Evolutionary conservation across 257 asterid species (phyloP).

Genomic region (Parsonsia alboflavescens): DNA sequence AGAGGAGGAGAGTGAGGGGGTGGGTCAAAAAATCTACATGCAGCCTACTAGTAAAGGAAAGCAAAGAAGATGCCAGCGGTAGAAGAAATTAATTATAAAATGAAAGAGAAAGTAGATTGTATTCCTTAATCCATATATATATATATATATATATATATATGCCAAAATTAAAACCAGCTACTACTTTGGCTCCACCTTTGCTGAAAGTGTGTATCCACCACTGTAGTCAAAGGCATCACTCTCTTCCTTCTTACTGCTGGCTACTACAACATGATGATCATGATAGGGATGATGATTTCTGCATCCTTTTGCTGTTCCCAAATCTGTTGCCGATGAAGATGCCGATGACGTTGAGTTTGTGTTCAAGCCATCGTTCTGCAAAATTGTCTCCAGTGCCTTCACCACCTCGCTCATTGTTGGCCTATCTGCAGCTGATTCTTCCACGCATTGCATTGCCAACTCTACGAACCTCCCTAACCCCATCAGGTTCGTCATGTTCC

Average conservation of each 20-base stretch:
- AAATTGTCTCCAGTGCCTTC: slow-evolving; percentile 57
- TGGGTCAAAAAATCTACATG: background rate
- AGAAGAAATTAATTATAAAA: slow-evolving; percentile 10
- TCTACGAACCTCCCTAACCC: slow-evolving; percentile 67
- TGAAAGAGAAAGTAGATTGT: no score
- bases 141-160: no score
- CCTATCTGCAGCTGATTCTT: slow-evolving; percentile 77
- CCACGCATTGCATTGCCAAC: slow-evolving; percentile 84
- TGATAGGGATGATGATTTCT: slow-evolving; percentile 50
- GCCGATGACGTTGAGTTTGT: slow-evolving; percentile 74
- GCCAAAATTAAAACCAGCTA: background rate
- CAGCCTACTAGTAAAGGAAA: background rate
- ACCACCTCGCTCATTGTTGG: slow-evolving; percentile 87
- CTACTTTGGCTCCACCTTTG: slow-evolving; percentile 54
- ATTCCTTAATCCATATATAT: no score
- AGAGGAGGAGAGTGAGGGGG: background rate
- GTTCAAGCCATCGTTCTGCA: slow-evolving; percentile 65
- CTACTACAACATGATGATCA: slow-evolving; percentile 15
- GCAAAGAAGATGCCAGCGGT: background rate
- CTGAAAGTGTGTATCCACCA: slow-evolving; percentile 45
- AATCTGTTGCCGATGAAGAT: slow-evolving; percentile 74
- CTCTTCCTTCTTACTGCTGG: slow-evolving; percentile 27
- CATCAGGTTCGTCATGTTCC: slow-evolving; percentile 35
- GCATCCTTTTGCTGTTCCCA: slow-evolving; percentile 40
- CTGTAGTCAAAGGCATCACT: slow-evolving; percentile 47